Evolutionary conservation across 2,329 filamentous ascomycete genomes (phyloP).

Genomic region (Talaromyces sp.): DNA sequence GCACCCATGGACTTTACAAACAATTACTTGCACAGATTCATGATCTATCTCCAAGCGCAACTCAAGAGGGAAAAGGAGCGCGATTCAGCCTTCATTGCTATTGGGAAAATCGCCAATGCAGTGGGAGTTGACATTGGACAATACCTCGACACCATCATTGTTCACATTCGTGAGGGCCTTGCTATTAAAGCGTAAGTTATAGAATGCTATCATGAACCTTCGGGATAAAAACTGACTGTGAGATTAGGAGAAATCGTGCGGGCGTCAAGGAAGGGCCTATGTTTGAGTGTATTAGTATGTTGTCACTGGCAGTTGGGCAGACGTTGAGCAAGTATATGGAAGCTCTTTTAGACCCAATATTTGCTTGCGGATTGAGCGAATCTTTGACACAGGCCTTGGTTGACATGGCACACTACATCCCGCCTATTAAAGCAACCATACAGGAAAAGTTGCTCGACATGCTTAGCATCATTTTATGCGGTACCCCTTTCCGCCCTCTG

Average conservation of each 20-base stretch:
- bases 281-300: slow-evolving; percentile 95
- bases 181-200: slow-evolving; percentile 64
- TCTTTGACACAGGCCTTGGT: slow-evolving; percentile 93
- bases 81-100: slow-evolving; percentile 90
- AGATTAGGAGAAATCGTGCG: slow-evolving; percentile 49
- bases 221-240: neutral
- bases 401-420: slow-evolving; percentile 98
- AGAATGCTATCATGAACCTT: neutral
- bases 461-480: slow-evolving; percentile 88
- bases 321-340: slow-evolving; percentile 98
- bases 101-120: slow-evolving; percentile 92
- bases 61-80: slow-evolving; percentile 92
- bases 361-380: slow-evolving; percentile 89
- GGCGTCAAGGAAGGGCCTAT: slow-evolving; percentile 66
- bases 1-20: slow-evolving; percentile 85
- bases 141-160: slow-evolving; percentile 89
- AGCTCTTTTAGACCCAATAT: slow-evolving; percentile 88
- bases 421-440: slow-evolving; percentile 85
- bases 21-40: slow-evolving; percentile 87
- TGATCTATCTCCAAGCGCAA: slow-evolving; percentile 91
- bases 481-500: slow-evolving; percentile 84
- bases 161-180: slow-evolving; percentile 88
- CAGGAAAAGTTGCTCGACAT: slow-evolving; percentile 93
- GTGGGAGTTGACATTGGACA: slow-evolving; percentile 93
- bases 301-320: slow-evolving; percentile 91